Percentiles rank a stretch among this genome's conserved stretches.
phyloP scores from a whole-genome alignment of 1,284 basidiomycete species.

The Marasmius fiardii region DNA sequence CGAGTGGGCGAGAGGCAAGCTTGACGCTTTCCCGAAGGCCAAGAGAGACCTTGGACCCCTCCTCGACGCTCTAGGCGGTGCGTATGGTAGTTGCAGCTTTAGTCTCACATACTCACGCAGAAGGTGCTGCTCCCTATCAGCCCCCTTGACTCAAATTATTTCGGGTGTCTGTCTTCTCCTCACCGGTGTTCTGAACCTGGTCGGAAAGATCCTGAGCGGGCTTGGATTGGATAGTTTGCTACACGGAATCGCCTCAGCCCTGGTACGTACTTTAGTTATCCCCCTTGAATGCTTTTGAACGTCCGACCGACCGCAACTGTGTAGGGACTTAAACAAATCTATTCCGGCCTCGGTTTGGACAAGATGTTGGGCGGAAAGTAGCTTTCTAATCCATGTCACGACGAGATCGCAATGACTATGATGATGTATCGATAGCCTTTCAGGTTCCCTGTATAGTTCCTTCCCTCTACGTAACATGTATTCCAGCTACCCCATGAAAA shows the following conservation, averaged over 20 bases:
- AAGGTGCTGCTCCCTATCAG: background rate
- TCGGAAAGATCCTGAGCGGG: background rate
- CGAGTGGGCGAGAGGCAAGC: slow-evolving; percentile 34
- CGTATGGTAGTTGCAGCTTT: background rate
- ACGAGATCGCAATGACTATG: background rate
- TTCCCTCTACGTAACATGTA: no score
- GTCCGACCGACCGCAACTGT: background rate
- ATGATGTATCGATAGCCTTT: background rate
- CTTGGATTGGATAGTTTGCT: slow-evolving; percentile 2
- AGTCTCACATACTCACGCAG: background rate
- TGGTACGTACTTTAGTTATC: background rate
- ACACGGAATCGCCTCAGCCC: background rate
- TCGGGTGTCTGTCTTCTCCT: slow-evolving; percentile 1
- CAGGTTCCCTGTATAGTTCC: background rate
- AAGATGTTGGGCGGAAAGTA: background rate
- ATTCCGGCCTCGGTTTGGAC: background rate
- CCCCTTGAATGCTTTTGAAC: background rate
- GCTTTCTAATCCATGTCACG: background rate
- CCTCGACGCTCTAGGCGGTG: slow-evolving; percentile 19
- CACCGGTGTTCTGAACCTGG: background rate
- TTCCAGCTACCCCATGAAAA: no score
- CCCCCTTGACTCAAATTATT: slow-evolving; percentile 1
- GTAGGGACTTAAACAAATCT: background rate
- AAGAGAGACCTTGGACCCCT: slow-evolving; percentile 35
- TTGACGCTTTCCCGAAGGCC: slow-evolving; percentile 34